Evolutionary conservation across 306 rosid species (phyloP).

Genomic region (Cicer cuneatum): DNA sequence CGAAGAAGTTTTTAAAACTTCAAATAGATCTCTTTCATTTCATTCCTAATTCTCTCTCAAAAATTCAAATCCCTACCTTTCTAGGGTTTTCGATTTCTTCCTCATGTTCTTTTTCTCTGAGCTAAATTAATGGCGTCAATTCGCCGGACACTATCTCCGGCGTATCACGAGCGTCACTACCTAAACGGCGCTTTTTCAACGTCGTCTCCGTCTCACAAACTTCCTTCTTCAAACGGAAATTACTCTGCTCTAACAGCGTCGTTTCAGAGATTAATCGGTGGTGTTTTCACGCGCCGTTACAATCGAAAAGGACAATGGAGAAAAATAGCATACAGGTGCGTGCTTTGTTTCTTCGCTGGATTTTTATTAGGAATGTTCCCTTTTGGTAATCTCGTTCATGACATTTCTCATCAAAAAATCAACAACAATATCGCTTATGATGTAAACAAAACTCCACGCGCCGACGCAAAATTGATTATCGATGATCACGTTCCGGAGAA

Average conservation of each 20-base stretch:
- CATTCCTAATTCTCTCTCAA: no score
- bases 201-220: conserved; percentile 72
- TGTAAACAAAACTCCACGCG: conserved; percentile 67
- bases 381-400: conserved; percentile 62
- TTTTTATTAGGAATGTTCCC: conserved; percentile 77
- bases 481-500: conserved; percentile 44
- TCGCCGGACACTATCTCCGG: conserved; percentile 91
- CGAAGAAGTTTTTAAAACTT: no score
- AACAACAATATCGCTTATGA: conserved; percentile 56
- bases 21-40: no score
- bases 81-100: background rate
- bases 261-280: conserved; percentile 54
- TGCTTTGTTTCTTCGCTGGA: conserved; percentile 76
- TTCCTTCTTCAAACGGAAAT: conserved; percentile 51
- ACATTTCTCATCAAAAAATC: conserved; percentile 43
- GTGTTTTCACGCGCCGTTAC: conserved; percentile 50
- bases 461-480: conserved; percentile 45
- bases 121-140: conserved; percentile 76
- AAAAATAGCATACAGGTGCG: conserved; percentile 56
- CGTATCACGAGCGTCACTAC: conserved; percentile 64
- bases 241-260: conserved; percentile 55
- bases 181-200: conserved; percentile 63
- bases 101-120: conserved; percentile 14
- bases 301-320: conserved; percentile 71
- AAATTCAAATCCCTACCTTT: no score